These are phyloP conservation scores for Amphichorda felina DNA, from an alignment of 2,329 filamentous ascomycete species.

Conservation along the genomic window DNA sequence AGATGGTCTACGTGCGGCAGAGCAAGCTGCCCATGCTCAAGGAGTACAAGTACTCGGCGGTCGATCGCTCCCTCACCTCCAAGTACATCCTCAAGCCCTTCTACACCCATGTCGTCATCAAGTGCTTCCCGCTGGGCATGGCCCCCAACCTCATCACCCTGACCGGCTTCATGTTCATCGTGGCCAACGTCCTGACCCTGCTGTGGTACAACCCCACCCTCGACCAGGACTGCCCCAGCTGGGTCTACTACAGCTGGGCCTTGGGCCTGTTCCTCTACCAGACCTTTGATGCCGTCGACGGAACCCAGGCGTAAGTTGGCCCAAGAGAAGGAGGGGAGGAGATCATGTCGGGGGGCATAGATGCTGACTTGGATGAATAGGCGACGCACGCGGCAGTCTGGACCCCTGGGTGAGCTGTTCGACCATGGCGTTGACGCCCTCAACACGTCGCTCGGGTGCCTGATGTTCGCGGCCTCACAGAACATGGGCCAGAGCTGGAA, in stretches of 20 bases:
- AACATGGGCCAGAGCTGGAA: conserved; percentile 90
- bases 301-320: conserved; percentile 68
- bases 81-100: conserved; percentile 96
- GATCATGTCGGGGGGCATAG: too few species aligned
- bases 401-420: conserved; percentile 89
- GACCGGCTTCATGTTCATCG: conserved; percentile 79
- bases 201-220: conserved; percentile 94
- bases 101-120: conserved; percentile 89
- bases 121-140: conserved; percentile 92
- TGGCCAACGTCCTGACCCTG: conserved; percentile 80
- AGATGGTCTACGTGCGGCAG: conserved; percentile 93
- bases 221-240: conserved; percentile 83
- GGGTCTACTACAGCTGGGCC: conserved; percentile 93
- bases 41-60: conserved; percentile 88
- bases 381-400: conserved; percentile 81
- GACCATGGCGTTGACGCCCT: conserved; percentile 95
- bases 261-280: conserved; percentile 89
- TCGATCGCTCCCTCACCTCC: conserved; percentile 83
- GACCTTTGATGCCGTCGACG: conserved; percentile 96
- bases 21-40: conserved; percentile 78
- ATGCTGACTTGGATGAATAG: conserved; percentile 24
- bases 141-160: conserved; percentile 82
- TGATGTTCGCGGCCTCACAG: conserved; percentile 85
- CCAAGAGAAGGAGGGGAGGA: background rate
- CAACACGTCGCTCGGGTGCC: conserved; percentile 87